Percentiles rank a stretch among this genome's conserved stretches.
phyloP scores from a whole-genome alignment of 1,284 basidiomycete genomes.

The Bjerkandera adusta region DNA sequence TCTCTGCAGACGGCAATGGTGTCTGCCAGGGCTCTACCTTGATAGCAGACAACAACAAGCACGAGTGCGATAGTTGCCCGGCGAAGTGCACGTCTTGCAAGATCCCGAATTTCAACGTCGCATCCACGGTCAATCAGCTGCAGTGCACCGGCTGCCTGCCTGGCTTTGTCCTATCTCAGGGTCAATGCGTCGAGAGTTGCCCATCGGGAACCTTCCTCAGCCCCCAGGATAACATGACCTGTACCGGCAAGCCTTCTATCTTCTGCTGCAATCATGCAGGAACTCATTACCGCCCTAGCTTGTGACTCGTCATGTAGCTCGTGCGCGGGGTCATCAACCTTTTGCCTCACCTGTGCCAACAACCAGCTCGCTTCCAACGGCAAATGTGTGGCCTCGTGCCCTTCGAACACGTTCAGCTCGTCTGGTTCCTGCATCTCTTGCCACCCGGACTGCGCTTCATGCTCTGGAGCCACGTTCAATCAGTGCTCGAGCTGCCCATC shows the following conservation, averaged over 20 bases:
- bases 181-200: slow-evolving; percentile 65
- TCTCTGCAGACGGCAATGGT: slow-evolving; percentile 60
- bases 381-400: slow-evolving; percentile 71
- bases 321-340: slow-evolving; percentile 61
- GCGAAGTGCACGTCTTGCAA: slow-evolving; percentile 75
- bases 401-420: slow-evolving; percentile 64
- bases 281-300: slow-evolving; percentile 37
- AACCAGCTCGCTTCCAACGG: slow-evolving; percentile 65
- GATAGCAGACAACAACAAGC: slow-evolving; percentile 79
- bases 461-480: slow-evolving; percentile 68
- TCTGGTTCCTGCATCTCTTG: slow-evolving; percentile 66
- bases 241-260: slow-evolving; percentile 43
- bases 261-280: slow-evolving; percentile 1
- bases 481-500: slow-evolving; percentile 73
- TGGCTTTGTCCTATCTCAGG: slow-evolving; percentile 68
- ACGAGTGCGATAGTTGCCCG: slow-evolving; percentile 78
- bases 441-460: slow-evolving; percentile 79
- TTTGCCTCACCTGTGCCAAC: slow-evolving; percentile 70
- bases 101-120: slow-evolving; percentile 66
- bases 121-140: slow-evolving; percentile 60
- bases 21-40: slow-evolving; percentile 68
- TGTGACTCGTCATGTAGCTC: slow-evolving; percentile 74
- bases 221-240: slow-evolving; percentile 68
- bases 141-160: slow-evolving; percentile 77
- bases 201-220: slow-evolving; percentile 71